A percentile compares a stretch with the other conserved stretches of the same genome.
These are phyloP conservation scores for Desmodesmus armatus DNA, from an alignment of 139 green algal genomes.

Conservation along the genomic window DNA sequence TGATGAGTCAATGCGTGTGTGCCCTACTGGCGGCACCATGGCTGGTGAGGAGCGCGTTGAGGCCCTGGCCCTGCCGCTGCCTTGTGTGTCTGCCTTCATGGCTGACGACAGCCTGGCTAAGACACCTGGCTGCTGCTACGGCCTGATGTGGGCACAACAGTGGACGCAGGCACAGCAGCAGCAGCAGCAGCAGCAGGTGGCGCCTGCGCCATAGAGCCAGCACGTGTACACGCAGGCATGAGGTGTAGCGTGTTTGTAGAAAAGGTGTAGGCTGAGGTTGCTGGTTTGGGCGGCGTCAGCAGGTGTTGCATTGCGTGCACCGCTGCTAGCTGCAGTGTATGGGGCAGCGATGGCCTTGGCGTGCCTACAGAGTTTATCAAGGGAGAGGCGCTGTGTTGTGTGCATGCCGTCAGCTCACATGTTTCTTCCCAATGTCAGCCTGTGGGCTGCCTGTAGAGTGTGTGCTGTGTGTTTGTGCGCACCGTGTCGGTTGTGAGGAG, in stretches of 20 bases:
- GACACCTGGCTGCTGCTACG: conserved; percentile 17
- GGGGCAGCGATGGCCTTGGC: too few relatives aligned
- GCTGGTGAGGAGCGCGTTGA: conserved; percentile 15
- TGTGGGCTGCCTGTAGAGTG: too few relatives aligned
- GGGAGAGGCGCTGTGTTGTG: too few relatives aligned
- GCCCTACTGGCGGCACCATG: conserved; percentile 17
- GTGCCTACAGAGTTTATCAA: too few relatives aligned
- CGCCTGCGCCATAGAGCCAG: too few relatives aligned
- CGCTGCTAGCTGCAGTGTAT: too few relatives aligned
- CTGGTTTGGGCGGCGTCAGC: not conserved
- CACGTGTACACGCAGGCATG: too few relatives aligned
- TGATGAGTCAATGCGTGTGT: conserved; percentile 25
- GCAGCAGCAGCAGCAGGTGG: not conserved
- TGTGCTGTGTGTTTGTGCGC: not conserved
- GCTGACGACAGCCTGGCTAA: conserved; percentile 11
- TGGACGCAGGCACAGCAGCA: conserved; percentile 7
- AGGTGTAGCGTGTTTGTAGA: too few relatives aligned
- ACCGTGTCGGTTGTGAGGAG: conserved; percentile 2
- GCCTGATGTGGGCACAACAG: conserved; percentile 9
- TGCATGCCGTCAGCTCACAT: too few relatives aligned
- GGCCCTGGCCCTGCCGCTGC: conserved; percentile 7
- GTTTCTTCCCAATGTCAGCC: too few relatives aligned
- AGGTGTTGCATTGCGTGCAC: too few relatives aligned
- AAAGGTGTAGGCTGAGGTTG: not conserved
- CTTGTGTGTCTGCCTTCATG: conserved; percentile 11